A percentile compares a stretch with the other conserved stretches of the same genome.
phyloP scores from a whole-genome alignment of 2,329 filamentous ascomycete species.

The Hirsutella thompsonii region DNA sequence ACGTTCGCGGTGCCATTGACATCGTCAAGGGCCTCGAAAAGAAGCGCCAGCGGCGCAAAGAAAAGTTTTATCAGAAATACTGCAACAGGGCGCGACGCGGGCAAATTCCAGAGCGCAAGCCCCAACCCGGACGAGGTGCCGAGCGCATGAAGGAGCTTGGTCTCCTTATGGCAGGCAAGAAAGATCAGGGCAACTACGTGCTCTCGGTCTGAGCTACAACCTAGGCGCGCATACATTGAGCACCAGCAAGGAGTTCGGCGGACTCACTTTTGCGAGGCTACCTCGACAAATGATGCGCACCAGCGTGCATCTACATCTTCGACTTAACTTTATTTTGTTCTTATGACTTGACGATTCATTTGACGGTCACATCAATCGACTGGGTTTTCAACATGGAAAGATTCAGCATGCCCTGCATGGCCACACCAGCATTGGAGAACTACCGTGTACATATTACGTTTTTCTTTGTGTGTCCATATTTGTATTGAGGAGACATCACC shows the following conservation, averaged over 20 bases:
- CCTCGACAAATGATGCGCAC: too few relatives aligned
- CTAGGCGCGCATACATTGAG: too few relatives aligned
- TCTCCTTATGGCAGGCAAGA: conserved; percentile 73
- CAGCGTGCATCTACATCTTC: too few relatives aligned
- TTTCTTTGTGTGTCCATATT: neutral
- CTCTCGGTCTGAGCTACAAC: conserved; percentile 47
- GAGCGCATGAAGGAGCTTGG: conserved; percentile 79
- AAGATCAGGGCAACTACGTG: conserved; percentile 62
- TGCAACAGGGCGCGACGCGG: conserved; percentile 70
- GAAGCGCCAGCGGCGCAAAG: conserved; percentile 83
- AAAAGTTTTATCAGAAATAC: conserved; percentile 84
- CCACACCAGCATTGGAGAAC: neutral
- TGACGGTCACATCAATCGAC: neutral
- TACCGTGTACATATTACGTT: neutral
- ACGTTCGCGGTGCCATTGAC: conserved; percentile 86
- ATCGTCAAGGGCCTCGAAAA: conserved; percentile 94
- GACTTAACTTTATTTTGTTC: too few relatives aligned
- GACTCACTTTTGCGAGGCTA: too few relatives aligned
- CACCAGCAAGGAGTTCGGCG: too few relatives aligned
- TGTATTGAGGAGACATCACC: neutral
- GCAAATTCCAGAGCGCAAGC: conserved; percentile 47
- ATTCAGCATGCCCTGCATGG: neutral
- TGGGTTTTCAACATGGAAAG: neutral
- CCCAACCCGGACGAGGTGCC: conserved; percentile 73
- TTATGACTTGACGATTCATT: too few relatives aligned